phyloP scores from a whole-genome alignment of 2,329 filamentous ascomycete genomes.

The Aspergillus unguis region DNA sequence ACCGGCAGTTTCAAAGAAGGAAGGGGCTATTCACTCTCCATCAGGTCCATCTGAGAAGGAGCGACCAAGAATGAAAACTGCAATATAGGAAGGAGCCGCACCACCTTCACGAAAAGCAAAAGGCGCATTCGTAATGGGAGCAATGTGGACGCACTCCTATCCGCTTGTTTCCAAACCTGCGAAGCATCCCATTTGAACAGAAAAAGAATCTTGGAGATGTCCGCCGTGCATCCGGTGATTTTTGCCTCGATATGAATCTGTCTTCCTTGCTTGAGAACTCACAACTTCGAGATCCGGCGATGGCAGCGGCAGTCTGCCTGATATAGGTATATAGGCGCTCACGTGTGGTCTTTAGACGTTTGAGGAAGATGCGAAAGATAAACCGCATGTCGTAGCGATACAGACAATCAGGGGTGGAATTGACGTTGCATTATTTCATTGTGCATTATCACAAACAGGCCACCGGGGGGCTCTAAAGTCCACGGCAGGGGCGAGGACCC shows the following conservation, averaged over 20 bases:
- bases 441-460: neutral
- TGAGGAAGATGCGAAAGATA: neutral
- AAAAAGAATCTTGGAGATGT: conserved; percentile 46
- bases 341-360: neutral
- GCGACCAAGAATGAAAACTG: no score
- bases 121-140: conserved; percentile 70
- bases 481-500: neutral
- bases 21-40: no score
- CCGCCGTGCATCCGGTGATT: conserved; percentile 50
- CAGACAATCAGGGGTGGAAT: neutral
- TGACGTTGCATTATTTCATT: neutral
- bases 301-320: conserved; percentile 73
- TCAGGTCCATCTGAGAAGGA: no score
- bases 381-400: neutral
- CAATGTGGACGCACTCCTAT: conserved; percentile 79
- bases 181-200: conserved; percentile 50
- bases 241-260: conserved; percentile 20
- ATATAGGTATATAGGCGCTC: conserved; percentile 35
- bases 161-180: conserved; percentile 67
- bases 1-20: no score
- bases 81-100: no score
- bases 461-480: neutral
- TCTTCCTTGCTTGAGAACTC: neutral
- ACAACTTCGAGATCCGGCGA: conserved; percentile 69
- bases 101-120: conserved; percentile 47